phyloP scores from a whole-genome alignment of 1,284 basidiomycete species.

The Volvariella volvacea region DNA sequence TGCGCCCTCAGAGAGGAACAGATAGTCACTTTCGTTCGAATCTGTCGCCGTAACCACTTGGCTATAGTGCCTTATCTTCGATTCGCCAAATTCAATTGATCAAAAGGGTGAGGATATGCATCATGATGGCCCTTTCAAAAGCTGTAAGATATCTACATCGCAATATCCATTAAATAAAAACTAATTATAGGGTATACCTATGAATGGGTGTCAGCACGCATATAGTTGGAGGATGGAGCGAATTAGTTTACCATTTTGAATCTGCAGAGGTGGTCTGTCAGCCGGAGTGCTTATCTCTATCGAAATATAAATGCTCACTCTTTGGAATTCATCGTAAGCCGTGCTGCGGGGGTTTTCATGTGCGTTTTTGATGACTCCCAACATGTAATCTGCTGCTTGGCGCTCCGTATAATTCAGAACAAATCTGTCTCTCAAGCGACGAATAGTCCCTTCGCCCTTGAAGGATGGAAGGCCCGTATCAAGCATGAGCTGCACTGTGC shows the following conservation, averaged over 20 bases:
- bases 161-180: background rate
- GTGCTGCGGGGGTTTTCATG: slow-evolving; percentile 91
- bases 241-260: slow-evolving; percentile 33
- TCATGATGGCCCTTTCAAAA: too few relatives aligned
- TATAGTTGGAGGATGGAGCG: slow-evolving; percentile 1
- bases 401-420: slow-evolving; percentile 78
- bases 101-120: too few relatives aligned
- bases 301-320: slow-evolving; percentile 44
- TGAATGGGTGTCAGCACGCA: background rate
- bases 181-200: slow-evolving; percentile 13
- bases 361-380: slow-evolving; percentile 84
- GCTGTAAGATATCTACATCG: too few relatives aligned
- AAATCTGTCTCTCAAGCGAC: slow-evolving; percentile 83
- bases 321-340: slow-evolving; percentile 90
- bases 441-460: slow-evolving; percentile 92
- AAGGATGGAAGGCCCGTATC: slow-evolving; percentile 93
- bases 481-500: slow-evolving; percentile 89
- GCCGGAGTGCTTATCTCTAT: too few relatives aligned
- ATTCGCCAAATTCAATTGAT: background rate
- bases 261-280: slow-evolving; percentile 15
- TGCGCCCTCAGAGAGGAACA: slow-evolving; percentile 27
- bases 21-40: slow-evolving; percentile 15
- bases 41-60: slow-evolving; percentile 8
- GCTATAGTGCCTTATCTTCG: background rate
- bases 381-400: slow-evolving; percentile 91